phyloP scores from a whole-genome alignment of 352 stramenopile species.

The Phytophthora crassamura region DNA sequence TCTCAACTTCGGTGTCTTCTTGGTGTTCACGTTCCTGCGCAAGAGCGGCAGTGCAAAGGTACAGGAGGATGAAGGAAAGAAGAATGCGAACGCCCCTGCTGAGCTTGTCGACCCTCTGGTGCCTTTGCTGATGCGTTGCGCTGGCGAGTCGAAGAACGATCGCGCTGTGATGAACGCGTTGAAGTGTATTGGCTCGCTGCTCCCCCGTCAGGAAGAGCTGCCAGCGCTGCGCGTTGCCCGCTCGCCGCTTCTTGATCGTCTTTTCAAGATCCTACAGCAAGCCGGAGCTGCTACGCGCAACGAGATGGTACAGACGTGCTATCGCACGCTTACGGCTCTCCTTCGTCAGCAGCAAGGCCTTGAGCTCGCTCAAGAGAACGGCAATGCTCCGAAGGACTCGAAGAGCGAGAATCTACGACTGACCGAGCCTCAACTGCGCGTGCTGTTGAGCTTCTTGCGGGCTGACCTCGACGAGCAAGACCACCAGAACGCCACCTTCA shows the following conservation, averaged over 20 bases:
- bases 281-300: conserved; percentile 91
- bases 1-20: conserved; percentile 86
- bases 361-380: conserved; percentile 38
- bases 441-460: conserved; percentile 93
- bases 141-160: conserved; percentile 92
- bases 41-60: conserved; percentile 37
- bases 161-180: conserved; percentile 93
- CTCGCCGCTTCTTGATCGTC: conserved; percentile 85
- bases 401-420: conserved; percentile 63
- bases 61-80: conserved; percentile 21
- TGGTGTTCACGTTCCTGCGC: conserved; percentile 77
- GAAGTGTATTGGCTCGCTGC: conserved; percentile 91
- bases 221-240: conserved; percentile 88
- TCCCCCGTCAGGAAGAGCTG: conserved; percentile 84
- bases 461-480: conserved; percentile 93
- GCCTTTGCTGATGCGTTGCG: conserved; percentile 91
- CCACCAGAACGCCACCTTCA: conserved; percentile 96
- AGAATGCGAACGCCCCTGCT: conserved; percentile 32
- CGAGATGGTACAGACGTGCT: conserved; percentile 96
- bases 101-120: conserved; percentile 93
- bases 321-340: conserved; percentile 92
- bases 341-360: conserved; percentile 63
- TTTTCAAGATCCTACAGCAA: conserved; percentile 93
- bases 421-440: conserved; percentile 76
- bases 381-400: conserved; percentile 14